Conservation (phyloP, 2,329 filamentous ascomycete species). For the Elsinoe necatrix region DNA sequence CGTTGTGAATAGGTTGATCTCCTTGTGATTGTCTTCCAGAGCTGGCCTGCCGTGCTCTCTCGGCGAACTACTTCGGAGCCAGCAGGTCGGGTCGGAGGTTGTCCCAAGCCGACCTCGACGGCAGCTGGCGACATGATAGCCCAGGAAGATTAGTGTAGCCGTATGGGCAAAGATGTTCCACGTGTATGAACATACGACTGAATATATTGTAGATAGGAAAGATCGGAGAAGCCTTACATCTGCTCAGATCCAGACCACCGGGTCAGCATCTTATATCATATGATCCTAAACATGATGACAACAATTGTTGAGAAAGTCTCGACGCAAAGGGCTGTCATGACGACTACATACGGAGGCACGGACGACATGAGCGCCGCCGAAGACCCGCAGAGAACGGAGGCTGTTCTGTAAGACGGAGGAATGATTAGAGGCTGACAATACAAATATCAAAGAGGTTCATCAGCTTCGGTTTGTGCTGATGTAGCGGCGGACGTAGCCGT, state of each 20-base stretch:
- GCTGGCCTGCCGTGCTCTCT: background rate
- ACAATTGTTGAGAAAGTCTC: background rate
- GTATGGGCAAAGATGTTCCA: too few relatives aligned
- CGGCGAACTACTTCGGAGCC: background rate
- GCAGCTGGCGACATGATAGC: background rate
- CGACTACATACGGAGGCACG: conserved; percentile 5
- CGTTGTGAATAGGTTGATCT: background rate
- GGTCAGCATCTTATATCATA: background rate
- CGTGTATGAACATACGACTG: too few relatives aligned
- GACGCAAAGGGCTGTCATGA: background rate
- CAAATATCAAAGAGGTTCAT: background rate
- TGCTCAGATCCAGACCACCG: background rate
- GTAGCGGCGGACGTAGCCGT: background rate
- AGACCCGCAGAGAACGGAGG: background rate
- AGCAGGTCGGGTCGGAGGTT: background rate
- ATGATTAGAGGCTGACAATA: background rate
- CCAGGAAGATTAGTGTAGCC: background rate
- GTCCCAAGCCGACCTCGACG: background rate
- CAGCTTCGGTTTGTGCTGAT: background rate
- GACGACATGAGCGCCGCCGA: background rate
- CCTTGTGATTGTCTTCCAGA: conserved; percentile 4
- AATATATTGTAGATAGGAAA: background rate
- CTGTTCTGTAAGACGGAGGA: background rate
- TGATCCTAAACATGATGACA: background rate
- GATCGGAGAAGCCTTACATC: background rate